Evolutionary conservation across 179 eudicot genomes (phyloP).

Genomic region (Silene coronaria): DNA sequence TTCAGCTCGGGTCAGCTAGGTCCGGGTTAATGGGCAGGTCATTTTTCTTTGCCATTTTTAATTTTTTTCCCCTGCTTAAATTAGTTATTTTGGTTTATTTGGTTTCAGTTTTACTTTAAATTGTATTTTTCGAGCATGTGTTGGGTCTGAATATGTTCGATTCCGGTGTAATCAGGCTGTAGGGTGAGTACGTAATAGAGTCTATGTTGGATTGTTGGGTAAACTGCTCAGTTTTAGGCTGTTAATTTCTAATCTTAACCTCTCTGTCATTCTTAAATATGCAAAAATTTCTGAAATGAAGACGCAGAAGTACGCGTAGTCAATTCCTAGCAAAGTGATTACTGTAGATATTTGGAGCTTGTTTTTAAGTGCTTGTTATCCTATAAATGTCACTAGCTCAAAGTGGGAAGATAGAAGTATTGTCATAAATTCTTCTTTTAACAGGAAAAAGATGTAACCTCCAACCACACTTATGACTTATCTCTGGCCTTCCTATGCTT

Average conservation of each 20-base stretch:
- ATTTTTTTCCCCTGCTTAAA: too few species aligned
- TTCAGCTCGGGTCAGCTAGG: too few species aligned
- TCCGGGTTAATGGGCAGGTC: too few species aligned
- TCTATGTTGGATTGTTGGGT: too few species aligned
- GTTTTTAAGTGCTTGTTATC: not conserved
- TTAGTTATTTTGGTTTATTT: too few species aligned
- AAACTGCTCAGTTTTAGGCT: not conserved
- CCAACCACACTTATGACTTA: slow-evolving; percentile 18
- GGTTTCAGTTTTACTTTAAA: too few species aligned
- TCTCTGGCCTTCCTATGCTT: not conserved
- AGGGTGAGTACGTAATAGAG: not conserved
- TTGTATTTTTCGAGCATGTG: too few species aligned
- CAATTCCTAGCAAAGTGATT: not conserved
- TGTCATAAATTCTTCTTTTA: slow-evolving; percentile 4
- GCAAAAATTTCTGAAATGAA: not conserved
- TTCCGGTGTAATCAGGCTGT: not conserved
- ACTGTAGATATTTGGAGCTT: slow-evolving; percentile 5
- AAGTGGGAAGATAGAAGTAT: not conserved
- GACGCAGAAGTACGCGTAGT: too few species aligned
- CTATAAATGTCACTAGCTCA: slow-evolving; percentile 11
- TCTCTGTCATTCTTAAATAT: not conserved
- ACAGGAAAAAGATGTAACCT: slow-evolving; percentile 9
- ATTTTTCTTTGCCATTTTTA: too few species aligned
- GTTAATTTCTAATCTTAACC: not conserved
- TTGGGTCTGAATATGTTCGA: not conserved